Evolutionary conservation across 1,139 yeast genomes (phyloP).

Genomic region (Debaryomyces fabryi): DNA sequence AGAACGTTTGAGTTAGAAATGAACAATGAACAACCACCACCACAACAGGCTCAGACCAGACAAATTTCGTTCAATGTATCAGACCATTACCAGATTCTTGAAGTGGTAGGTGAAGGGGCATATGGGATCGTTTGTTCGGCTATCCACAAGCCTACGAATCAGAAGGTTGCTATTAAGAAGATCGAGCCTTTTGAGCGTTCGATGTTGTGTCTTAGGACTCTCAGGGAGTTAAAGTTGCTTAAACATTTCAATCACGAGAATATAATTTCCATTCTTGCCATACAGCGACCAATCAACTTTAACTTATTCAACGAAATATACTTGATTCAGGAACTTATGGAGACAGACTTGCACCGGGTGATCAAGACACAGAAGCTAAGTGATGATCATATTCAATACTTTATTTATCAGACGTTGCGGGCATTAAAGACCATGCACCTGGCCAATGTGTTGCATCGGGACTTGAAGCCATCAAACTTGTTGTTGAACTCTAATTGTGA

Average conservation of each 20-base stretch:
- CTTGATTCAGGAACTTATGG: constrained; percentile 93
- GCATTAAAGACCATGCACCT: constrained; percentile 90
- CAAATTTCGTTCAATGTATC: constrained; percentile 83
- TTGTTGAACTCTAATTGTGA: constrained; percentile 91
- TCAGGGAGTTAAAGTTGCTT: constrained; percentile 84
- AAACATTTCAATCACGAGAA: constrained; percentile 92
- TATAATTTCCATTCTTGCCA: constrained; percentile 85
- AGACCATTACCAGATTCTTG: constrained; percentile 80
- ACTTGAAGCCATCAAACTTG: constrained; percentile 87
- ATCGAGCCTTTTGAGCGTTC: constrained; percentile 92
- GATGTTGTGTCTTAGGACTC: constrained; percentile 87
- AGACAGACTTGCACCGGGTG: constrained; percentile 89
- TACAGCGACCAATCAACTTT: constrained; percentile 80
- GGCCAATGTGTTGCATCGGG: constrained; percentile 90
- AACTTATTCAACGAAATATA: constrained; percentile 85
- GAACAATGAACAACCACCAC: constrained; percentile 5
- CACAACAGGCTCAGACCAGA: constrained; percentile 24
- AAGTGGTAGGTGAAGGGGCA: constrained; percentile 97
- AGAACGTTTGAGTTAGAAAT: not conserved
- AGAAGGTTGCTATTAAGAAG: constrained; percentile 92
- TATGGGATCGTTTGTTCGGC: constrained; percentile 97
- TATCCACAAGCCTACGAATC: constrained; percentile 81
- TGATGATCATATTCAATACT: constrained; percentile 93
- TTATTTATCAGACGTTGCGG: constrained; percentile 85
- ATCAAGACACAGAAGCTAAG: constrained; percentile 81